phyloP scores from a whole-genome alignment of 257 asterid genomes.

The Plantago elongata region DNA sequence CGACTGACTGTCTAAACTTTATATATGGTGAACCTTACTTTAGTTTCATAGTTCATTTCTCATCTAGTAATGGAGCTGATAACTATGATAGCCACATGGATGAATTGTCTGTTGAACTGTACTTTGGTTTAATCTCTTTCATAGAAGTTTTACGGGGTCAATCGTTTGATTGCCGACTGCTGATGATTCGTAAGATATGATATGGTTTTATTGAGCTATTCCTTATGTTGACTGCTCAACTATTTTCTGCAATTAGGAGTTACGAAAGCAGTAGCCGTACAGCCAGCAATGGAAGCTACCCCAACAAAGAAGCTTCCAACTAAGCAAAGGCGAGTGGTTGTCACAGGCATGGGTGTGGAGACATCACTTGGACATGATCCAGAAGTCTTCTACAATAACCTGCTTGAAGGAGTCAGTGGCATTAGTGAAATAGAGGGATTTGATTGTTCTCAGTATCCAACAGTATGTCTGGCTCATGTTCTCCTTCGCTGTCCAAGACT shows the following conservation, averaged over 20 bases:
- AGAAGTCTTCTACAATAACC: slow-evolving; percentile 67
- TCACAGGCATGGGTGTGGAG: slow-evolving; percentile 94
- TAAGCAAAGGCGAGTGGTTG: slow-evolving; percentile 86
- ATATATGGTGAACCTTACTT: too few relatives aligned
- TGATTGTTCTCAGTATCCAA: slow-evolving; percentile 81
- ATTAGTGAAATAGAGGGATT: slow-evolving; percentile 84
- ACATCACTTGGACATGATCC: slow-evolving; percentile 83
- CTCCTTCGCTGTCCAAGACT: slow-evolving; percentile 17
- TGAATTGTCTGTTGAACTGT: too few relatives aligned
- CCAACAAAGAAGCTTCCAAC: slow-evolving; percentile 54
- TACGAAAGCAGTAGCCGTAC: slow-evolving; percentile 46
- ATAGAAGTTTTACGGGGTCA: background rate
- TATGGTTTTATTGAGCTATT: background rate
- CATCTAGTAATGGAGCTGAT: too few relatives aligned
- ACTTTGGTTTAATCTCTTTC: too few relatives aligned
- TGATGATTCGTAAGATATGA: background rate
- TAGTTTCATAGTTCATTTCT: too few relatives aligned
- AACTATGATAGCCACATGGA: too few relatives aligned
- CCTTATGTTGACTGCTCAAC: slow-evolving; percentile 16
- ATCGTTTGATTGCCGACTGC: background rate
- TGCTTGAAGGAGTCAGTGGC: slow-evolving; percentile 89
- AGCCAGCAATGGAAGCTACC: slow-evolving; percentile 45
- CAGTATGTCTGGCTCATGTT: slow-evolving; percentile 45
- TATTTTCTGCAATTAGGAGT: slow-evolving; percentile 38
- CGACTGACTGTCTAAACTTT: too few relatives aligned